A percentile compares a stretch with the other conserved stretches of the same genome.
phyloP scores from a whole-genome alignment of 371 early-diverging fungal genomes.

The Saksenaea vasiformis region DNA sequence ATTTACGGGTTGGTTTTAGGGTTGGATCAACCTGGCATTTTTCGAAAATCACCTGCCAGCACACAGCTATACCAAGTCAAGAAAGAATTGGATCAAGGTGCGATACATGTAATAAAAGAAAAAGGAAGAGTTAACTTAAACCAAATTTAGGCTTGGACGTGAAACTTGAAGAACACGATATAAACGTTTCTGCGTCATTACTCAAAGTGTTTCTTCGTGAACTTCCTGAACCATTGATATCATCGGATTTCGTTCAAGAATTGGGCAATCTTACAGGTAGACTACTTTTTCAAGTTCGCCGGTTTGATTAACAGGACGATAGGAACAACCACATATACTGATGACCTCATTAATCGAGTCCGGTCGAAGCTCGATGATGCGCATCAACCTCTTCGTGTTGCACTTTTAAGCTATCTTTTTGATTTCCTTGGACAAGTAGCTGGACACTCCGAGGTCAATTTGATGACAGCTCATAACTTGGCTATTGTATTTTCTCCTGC shows the following conservation, averaged over 20 bases:
- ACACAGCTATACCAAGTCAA: slow-evolving; percentile 61
- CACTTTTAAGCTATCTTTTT: slow-evolving; percentile 65
- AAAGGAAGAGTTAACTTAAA: slow-evolving; percentile 26
- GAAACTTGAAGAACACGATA: slow-evolving; percentile 64
- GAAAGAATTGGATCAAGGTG: slow-evolving; percentile 67
- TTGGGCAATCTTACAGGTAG: slow-evolving; percentile 43
- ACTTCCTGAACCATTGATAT: slow-evolving; percentile 74
- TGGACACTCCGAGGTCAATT: slow-evolving; percentile 57
- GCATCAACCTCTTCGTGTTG: slow-evolving; percentile 25
- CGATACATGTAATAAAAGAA: slow-evolving; percentile 10
- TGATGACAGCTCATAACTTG: slow-evolving; percentile 84
- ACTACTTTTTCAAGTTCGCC: neutral
- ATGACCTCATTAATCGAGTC: slow-evolving; percentile 24
- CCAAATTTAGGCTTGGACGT: slow-evolving; percentile 33
- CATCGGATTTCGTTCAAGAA: slow-evolving; percentile 35
- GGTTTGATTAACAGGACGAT: neutral
- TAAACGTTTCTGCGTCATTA: slow-evolving; percentile 83
- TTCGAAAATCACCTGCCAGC: slow-evolving; percentile 80
- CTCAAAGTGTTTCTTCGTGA: slow-evolving; percentile 88
- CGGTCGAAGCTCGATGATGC: slow-evolving; percentile 15
- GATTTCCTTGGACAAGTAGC: slow-evolving; percentile 67
- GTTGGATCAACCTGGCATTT: slow-evolving; percentile 83
- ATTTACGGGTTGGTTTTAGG: slow-evolving; percentile 40
- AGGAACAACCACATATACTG: neutral
- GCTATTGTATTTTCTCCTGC: slow-evolving; percentile 90